Base-by-base conservation (phyloP, 805 yeast genomes). In the Starmerella vaccinii region DNA sequence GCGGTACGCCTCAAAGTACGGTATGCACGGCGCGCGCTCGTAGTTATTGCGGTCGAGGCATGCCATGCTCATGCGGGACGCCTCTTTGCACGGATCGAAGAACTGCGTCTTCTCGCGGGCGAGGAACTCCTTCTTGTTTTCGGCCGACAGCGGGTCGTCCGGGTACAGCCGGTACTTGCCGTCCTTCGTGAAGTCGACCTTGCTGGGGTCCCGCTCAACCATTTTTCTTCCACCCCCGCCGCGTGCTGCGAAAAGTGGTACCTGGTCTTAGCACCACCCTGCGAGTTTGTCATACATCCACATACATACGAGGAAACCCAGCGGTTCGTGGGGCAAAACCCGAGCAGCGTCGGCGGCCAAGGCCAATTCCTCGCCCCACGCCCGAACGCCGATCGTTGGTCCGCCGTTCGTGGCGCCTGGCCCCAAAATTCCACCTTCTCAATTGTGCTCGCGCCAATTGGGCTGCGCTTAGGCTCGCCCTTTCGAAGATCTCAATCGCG, bases 21-120 rank as follows among this genome's bases (percentile, higher is more conserved):
- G 95, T 65, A 68, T 77, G 71, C 82, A 87, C 68, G 66, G 74
- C 48, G 72, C 79, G 71, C 73, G 77, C 71, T 77, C 86, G 71
- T 77, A 81, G 59, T 81, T 74, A 62, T 89, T 85, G 46, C 83
- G 66, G 59, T 86, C 90, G 65, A 90, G 71, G 61, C 98, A 90
- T 57, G 76, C 77, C 57, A 88, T 71, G 40, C 95, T 84, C 80
- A 95, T 90, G 63, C 80, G 81, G 9, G 96, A 75, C 33, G 92
- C 81, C 61, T 88, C 92, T 43, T 81, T 83, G 66, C 98, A 90
- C 0, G 98, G 98, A 63, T 90, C 97, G 61, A 83, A 90, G 65
- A 74, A 92, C 63, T 83, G 78, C 6, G 95, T 81, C 3, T 94
- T 82, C 30, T 77, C 89, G 61, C 90, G 89, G 16, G 77, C 68